A percentile compares a stretch with the other conserved stretches of the same genome.
Conservation (phyloP, 2,329 filamentous ascomycete species). For the Aspergillus sp. region DNA sequence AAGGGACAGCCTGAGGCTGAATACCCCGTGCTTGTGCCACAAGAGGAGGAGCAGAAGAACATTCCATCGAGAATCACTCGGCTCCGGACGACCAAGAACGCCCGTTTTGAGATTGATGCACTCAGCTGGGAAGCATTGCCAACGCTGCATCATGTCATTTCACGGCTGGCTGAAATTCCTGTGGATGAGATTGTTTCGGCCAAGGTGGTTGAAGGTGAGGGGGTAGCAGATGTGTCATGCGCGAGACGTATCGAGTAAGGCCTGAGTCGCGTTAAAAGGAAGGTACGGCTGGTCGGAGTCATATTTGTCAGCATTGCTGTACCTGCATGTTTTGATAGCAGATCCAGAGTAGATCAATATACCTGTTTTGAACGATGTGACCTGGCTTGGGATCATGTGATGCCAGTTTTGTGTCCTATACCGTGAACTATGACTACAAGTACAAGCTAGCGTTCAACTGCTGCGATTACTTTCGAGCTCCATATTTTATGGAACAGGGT, state of each 20-base stretch:
- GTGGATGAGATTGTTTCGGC: constrained; percentile 58
- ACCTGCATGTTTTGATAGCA: background rate
- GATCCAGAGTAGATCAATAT: background rate
- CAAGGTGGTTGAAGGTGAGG: constrained; percentile 57
- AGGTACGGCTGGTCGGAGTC: background rate
- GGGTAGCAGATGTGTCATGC: constrained; percentile 45
- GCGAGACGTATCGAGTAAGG: constrained; percentile 13
- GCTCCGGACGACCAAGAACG: constrained; percentile 36
- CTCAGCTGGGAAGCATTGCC: constrained; percentile 58
- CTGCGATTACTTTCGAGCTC: too few species aligned
- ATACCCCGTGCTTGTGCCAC: constrained; percentile 50
- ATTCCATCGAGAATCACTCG: constrained; percentile 27
- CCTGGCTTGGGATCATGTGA: too few species aligned
- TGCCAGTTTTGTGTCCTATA: too few species aligned
- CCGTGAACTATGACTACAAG: too few species aligned
- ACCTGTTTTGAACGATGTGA: background rate
- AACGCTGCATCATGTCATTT: constrained; percentile 61
- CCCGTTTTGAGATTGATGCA: constrained; percentile 51
- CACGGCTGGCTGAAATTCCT: constrained; percentile 56
- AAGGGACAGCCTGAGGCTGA: constrained; percentile 57
- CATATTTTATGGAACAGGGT: too few species aligned
- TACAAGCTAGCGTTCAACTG: too few species aligned
- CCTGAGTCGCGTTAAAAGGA: background rate
- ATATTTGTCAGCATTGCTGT: background rate
- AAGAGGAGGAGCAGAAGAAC: constrained; percentile 37